phyloP scores from a whole-genome alignment of 345 rosid species.

The Microcos paniculata region DNA sequence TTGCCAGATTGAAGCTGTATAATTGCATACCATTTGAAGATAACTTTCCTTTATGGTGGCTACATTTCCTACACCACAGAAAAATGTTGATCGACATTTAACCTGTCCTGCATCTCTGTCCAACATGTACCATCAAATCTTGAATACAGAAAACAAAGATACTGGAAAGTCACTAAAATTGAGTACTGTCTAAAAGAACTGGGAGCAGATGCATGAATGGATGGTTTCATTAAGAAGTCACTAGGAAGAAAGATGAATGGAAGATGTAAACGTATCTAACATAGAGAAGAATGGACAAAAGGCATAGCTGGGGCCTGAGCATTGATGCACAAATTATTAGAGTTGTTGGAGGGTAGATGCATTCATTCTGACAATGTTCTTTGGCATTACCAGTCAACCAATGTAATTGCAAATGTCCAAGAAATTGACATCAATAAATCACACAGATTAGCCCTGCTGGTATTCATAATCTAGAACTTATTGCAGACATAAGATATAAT shows the following conservation, averaged over 20 bases:
- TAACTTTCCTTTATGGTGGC: not conserved
- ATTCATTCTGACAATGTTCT: not conserved
- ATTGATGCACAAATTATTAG: not conserved
- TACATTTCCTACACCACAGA: not conserved
- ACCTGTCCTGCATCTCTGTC: not conserved
- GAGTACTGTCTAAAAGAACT: not conserved
- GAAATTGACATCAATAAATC: not conserved
- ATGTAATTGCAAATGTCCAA: not conserved
- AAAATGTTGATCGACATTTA: not conserved
- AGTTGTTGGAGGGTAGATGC: not conserved
- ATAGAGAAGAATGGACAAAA: not conserved
- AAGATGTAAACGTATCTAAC: not conserved
- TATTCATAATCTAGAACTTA: not conserved
- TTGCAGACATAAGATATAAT: not conserved
- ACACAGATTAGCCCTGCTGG: not conserved
- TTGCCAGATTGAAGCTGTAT: not conserved
- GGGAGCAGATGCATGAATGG: not conserved
- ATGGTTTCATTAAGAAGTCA: not conserved
- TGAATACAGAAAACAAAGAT: not conserved
- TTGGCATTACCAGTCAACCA: not conserved
- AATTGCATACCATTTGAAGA: not conserved
- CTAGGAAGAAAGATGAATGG: not conserved
- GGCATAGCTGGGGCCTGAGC: not conserved
- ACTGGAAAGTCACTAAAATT: not conserved
- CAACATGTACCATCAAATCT: not conserved